These are phyloP conservation scores for Lepiota venenata DNA, from an alignment of 768 basidiomycete genomes.

Conservation along the genomic window DNA sequence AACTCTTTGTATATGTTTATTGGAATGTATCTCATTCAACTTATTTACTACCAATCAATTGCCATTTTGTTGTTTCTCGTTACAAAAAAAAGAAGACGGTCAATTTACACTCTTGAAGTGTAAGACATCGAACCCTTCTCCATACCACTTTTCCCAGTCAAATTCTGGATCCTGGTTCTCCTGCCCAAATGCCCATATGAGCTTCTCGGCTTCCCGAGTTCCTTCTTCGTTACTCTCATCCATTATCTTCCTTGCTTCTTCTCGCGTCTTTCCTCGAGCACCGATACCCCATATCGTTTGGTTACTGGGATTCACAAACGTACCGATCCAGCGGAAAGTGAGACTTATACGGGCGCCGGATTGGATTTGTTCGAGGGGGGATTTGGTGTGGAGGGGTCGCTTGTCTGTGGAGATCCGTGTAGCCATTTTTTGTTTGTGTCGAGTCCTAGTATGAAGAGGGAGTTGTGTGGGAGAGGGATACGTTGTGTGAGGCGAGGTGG, in stretches of 20 bases:
- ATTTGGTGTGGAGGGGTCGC: conserved; percentile 52
- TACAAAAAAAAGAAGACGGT: not conserved
- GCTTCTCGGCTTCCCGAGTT: conserved; percentile 1
- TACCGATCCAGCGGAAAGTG: conserved; percentile 78
- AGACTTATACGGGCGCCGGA: conserved; percentile 72
- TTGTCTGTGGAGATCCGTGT: conserved; percentile 80
- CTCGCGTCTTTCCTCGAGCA: conserved; percentile 57
- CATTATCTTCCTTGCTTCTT: conserved; percentile 34
- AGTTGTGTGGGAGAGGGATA: conserved; percentile 75
- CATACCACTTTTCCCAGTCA: conserved; percentile 18
- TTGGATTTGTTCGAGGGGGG: conserved; percentile 47
- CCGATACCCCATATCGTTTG: conserved; percentile 70
- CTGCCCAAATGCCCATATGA: conserved; percentile 16
- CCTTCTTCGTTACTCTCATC: conserved; percentile 1
- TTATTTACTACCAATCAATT: not conserved
- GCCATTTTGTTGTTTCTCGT: not conserved
- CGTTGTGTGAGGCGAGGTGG: conserved; percentile 48
- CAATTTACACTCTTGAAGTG: conserved; percentile 12
- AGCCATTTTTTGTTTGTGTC: conserved; percentile 73
- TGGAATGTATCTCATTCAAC: not conserved
- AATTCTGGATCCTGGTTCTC: conserved; percentile 15
- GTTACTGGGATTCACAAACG: conserved; percentile 56
- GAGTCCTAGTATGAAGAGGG: conserved; percentile 78
- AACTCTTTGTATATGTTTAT: not conserved
- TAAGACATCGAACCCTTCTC: conserved; percentile 15